These are phyloP conservation scores for Penicillium sp. DNA, from an alignment of 2,329 filamentous ascomycete genomes.

Conservation along the genomic window DNA sequence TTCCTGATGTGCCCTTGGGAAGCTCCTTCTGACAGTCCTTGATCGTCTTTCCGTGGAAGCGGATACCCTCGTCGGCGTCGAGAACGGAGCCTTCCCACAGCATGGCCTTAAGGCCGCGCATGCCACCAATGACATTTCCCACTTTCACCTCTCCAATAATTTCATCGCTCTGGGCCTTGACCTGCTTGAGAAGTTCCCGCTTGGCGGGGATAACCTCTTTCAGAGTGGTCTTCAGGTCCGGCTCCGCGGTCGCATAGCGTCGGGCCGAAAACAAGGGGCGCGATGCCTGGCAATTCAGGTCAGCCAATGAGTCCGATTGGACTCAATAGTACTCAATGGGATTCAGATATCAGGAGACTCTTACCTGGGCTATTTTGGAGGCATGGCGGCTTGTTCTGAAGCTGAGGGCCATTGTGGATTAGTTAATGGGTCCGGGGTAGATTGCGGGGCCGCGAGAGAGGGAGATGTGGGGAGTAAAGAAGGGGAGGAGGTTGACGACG, in stretches of 20 bases:
- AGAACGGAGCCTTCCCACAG: slow-evolving; percentile 98
- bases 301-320: neutral
- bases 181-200: slow-evolving; percentile 87
- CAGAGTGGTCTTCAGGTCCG: slow-evolving; percentile 85
- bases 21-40: slow-evolving; percentile 95
- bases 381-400: slow-evolving; percentile 41
- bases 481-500: neutral
- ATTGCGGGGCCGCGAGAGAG: slow-evolving; percentile 15
- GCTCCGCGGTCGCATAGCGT: slow-evolving; percentile 67
- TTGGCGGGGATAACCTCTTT: slow-evolving; percentile 85
- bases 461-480: neutral
- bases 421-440: slow-evolving; percentile 26
- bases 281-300: slow-evolving; percentile 18
- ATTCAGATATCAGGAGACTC: neutral
- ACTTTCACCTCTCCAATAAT: slow-evolving; percentile 90
- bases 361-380: slow-evolving; percentile 39
- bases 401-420: slow-evolving; percentile 33
- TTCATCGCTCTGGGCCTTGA: slow-evolving; percentile 81
- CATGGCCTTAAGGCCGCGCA: slow-evolving; percentile 98
- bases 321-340: neutral
- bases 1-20: slow-evolving; percentile 84
- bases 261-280: slow-evolving; percentile 26
- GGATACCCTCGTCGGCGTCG: slow-evolving; percentile 94
- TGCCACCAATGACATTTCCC: slow-evolving; percentile 90
- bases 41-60: slow-evolving; percentile 96